phyloP scores from a whole-genome alignment of 148 eudicot genomes.

The Gaultheria prostrata region DNA sequence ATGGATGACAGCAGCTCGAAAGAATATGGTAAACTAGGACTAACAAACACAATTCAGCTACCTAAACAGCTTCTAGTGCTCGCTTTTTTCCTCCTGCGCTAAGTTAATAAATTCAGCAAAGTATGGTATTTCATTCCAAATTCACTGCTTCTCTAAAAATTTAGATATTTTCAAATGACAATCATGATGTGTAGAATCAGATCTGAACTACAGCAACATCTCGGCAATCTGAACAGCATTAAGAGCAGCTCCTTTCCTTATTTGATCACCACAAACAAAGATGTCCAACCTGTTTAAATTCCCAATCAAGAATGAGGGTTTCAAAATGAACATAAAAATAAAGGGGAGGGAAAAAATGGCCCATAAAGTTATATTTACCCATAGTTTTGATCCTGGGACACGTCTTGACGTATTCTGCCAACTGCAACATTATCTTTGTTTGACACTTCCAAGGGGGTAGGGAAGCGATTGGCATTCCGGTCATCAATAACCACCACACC shows the following conservation, averaged over 20 bases:
- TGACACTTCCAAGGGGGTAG: constrained; percentile 92
- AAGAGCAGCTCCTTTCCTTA: constrained; percentile 95
- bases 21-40: background rate
- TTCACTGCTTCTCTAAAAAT: background rate
- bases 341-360: background rate
- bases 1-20: background rate
- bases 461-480: constrained; percentile 71
- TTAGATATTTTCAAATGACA: background rate
- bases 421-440: constrained; percentile 91
- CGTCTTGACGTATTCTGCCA: constrained; percentile 90
- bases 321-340: background rate
- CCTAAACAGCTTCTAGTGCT: background rate
- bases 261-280: constrained; percentile 98
- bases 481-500: constrained; percentile 90
- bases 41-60: background rate
- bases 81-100: background rate
- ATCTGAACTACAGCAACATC: constrained; percentile 58
- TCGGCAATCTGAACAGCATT: constrained; percentile 97
- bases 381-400: constrained; percentile 76
- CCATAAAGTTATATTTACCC: constrained; percentile 42
- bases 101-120: background rate
- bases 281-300: constrained; percentile 68
- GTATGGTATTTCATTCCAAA: background rate
- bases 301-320: constrained; percentile 9
- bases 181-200: background rate